A percentile compares a stretch with the other conserved stretches of the same genome.
phyloP scores from a whole-genome alignment of 2,329 filamentous ascomycete species.

The Amesomyces nigricolor region DNA sequence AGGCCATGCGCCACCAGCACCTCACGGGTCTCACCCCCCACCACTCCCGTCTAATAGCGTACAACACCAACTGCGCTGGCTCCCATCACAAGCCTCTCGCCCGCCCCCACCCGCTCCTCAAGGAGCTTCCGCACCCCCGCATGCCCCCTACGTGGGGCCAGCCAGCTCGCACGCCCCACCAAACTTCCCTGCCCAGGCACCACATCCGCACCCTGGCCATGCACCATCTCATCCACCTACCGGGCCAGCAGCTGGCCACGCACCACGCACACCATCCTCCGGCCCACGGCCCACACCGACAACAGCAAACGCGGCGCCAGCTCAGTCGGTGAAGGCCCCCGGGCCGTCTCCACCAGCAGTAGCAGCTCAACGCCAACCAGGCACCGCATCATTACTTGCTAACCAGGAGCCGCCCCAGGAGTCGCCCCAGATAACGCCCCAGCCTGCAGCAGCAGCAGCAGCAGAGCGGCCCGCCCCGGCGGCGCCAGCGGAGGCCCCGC shows the following conservation, averaged over 20 bases:
- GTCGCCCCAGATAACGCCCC: neutral
- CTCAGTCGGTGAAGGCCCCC: neutral
- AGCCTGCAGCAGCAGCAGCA: neutral
- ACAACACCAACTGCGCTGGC: neutral
- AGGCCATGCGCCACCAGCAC: neutral
- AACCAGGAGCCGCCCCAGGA: neutral
- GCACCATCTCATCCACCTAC: neutral
- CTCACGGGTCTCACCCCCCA: neutral
- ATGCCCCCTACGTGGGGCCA: neutral
- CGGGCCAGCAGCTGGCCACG: neutral
- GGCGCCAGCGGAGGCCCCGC: neutral
- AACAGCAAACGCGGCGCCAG: neutral
- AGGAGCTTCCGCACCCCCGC: neutral
- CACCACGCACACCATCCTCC: neutral
- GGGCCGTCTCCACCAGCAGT: neutral
- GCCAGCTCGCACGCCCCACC: conserved; percentile 1
- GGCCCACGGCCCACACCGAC: neutral
- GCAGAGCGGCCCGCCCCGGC: neutral
- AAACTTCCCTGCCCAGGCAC: neutral
- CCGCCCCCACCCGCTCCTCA: too few species aligned
- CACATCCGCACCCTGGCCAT: neutral
- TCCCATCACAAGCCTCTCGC: neutral
- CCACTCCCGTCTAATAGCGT: neutral
- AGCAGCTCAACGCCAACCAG: neutral
- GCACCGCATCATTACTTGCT: neutral